Evolutionary conservation across 768 basidiomycete genomes (phyloP), one percentile per base, ranked within the genome.

Genomic region (Tulasnella sp.): DNA sequence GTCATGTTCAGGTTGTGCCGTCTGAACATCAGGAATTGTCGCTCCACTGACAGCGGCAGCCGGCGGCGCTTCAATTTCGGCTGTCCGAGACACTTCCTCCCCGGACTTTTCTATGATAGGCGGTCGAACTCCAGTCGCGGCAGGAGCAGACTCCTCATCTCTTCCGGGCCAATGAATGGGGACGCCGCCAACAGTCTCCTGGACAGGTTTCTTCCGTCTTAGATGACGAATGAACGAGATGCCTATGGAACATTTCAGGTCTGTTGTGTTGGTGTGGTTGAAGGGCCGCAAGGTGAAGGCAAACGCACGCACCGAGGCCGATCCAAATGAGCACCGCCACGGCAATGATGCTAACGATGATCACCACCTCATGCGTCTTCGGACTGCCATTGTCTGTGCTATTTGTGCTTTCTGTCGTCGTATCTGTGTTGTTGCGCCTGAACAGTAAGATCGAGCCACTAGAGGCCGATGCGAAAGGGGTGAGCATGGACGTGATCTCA

Each of bases 111-210:
- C 34, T 15, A 38, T 38, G 5, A 15, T 38, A 5, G 34, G 15
- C n/a, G n/a, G n/a, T n/a, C n/a, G n/a, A n/a, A n/a, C n/a, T n/a
- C n/a, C n/a, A n/a, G n/a, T n/a, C n/a, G n/a, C n/a, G n/a, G n/a
- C n/a, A n/a, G n/a, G n/a, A n/a, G n/a, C n/a, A n/a, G n/a, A n/a
- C n/a, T n/a, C n/a, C n/a, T n/a, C n/a, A 38, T 38, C 7, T 15
- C 34, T 38, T 15, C 34, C 34, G 5, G 42, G n/a, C 55, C 55
- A 56, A 24, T 42, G 8, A 17, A 56, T 43, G 15, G 55, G 55
- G 5, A 56, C 55, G 55, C 55, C 55, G 21, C 55, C 55, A 0
- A 56, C 55, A 0, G 55, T 47, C 8, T 56, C 55, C 43, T 44
- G 44, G 5, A 56, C 41, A 19, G 55, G 55, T 19, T 27, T 45